Percentiles rank a stretch among this genome's conserved stretches.
Evolutionary conservation across 1,139 yeast species (phyloP).

Genomic region (Suhomyces bokatorum): DNA sequence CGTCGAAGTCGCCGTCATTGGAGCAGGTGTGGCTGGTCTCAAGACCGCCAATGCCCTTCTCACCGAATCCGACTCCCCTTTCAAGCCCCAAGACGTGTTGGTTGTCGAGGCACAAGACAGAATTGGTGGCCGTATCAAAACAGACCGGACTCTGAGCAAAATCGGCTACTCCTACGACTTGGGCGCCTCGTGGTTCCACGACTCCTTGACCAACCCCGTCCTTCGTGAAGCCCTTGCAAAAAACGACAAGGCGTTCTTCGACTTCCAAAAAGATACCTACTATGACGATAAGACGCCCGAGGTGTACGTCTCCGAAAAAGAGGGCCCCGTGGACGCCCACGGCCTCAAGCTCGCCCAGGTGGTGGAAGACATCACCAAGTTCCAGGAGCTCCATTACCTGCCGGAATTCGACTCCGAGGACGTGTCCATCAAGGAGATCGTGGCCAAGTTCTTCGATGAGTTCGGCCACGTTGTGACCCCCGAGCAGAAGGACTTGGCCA

Average conservation of each 20-base stretch:
- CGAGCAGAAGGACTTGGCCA: slow-evolving; percentile 52
- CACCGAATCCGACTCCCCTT: slow-evolving; percentile 31
- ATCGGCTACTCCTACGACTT: slow-evolving; percentile 56
- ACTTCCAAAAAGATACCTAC: slow-evolving; percentile 31
- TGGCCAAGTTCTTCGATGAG: slow-evolving; percentile 46
- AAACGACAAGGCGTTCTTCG: slow-evolving; percentile 25
- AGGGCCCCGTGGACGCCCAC: slow-evolving; percentile 30
- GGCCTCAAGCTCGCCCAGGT: slow-evolving; percentile 38
- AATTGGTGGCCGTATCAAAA: slow-evolving; percentile 48
- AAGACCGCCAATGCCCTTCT: slow-evolving; percentile 69
- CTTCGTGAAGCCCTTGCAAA: slow-evolving; percentile 32
- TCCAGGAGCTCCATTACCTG: slow-evolving; percentile 55
- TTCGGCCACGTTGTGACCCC: slow-evolving; percentile 50
- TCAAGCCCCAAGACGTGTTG: slow-evolving; percentile 29
- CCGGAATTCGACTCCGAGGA: slow-evolving; percentile 48
- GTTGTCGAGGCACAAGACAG: slow-evolving; percentile 52
- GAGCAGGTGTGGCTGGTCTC: slow-evolving; percentile 84
- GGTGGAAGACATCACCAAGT: slow-evolving; percentile 59
- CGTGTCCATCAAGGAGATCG: slow-evolving; percentile 49
- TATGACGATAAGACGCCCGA: slow-evolving; percentile 54
- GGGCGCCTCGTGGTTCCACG: slow-evolving; percentile 93
- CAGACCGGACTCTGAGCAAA: slow-evolving; percentile 31
- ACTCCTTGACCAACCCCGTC: slow-evolving; percentile 64
- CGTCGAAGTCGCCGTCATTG: slow-evolving; percentile 47
- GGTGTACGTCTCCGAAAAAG: slow-evolving; percentile 50